phyloP scores from a whole-genome alignment of 352 stramenopile species.

The Phytophthora pini region DNA sequence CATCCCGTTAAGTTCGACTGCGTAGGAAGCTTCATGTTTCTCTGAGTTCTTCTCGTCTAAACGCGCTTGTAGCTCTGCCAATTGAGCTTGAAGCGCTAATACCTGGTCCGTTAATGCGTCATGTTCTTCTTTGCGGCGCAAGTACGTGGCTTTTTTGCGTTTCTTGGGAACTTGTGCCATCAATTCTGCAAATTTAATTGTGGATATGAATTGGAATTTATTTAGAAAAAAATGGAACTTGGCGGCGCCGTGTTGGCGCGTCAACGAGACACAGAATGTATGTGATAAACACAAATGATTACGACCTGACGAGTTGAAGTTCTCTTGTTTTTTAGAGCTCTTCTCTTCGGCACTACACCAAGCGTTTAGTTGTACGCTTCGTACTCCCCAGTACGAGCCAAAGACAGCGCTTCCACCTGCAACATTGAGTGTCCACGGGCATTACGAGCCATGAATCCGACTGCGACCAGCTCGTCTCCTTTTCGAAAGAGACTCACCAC shows the following conservation, averaged over 20 bases:
- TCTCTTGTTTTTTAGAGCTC: no score
- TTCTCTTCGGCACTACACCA: no score
- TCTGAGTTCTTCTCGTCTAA: no score
- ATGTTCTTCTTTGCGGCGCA: slow-evolving; percentile 3
- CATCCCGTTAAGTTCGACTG: neutral
- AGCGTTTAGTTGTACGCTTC: slow-evolving; percentile 42
- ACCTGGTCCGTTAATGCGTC: neutral
- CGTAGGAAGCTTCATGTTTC: no score
- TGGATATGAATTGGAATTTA: no score
- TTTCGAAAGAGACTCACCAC: slow-evolving; percentile 43
- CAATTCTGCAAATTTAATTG: no score
- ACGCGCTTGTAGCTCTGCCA: neutral
- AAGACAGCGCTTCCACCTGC: slow-evolving; percentile 40
- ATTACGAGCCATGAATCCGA: slow-evolving; percentile 48
- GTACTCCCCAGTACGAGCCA: slow-evolving; percentile 43
- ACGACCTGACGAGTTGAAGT: no score
- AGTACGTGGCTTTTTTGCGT: neutral
- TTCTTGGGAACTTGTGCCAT: slow-evolving; percentile 4
- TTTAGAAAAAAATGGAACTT: no score
- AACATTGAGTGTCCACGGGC: slow-evolving; percentile 52
- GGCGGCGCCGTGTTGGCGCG: no score
- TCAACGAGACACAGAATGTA: no score
- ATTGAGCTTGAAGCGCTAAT: neutral
- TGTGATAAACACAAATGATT: no score
- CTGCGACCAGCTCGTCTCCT: slow-evolving; percentile 45